phyloP scores from a whole-genome alignment of 2,329 filamentous ascomycete species.

The Bisporella sp. region DNA sequence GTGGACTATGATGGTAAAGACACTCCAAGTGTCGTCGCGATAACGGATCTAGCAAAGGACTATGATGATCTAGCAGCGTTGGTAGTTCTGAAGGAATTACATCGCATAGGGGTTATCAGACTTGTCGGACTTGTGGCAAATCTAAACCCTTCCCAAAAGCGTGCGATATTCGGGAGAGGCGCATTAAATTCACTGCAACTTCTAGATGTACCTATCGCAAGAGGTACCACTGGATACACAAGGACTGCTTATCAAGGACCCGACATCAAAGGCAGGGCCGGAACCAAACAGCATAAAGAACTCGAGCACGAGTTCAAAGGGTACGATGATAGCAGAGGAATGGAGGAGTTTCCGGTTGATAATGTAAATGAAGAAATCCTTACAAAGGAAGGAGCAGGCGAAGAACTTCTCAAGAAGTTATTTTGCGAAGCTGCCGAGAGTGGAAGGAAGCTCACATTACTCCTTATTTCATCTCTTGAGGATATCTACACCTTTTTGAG shows the following conservation, averaged over 20 bases:
- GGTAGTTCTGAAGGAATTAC: slow-evolving; percentile 10
- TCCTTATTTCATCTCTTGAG: slow-evolving; percentile 7
- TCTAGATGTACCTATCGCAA: slow-evolving; percentile 5
- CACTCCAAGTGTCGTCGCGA: neutral
- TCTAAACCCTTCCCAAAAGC: slow-evolving; percentile 6
- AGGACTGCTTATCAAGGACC: neutral
- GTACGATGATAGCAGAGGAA: neutral
- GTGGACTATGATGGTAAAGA: neutral
- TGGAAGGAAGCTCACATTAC: slow-evolving; percentile 5
- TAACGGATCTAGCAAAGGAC: slow-evolving; percentile 14
- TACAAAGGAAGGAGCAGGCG: neutral
- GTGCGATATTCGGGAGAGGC: slow-evolving; percentile 8
- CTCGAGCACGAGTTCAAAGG: slow-evolving; percentile 8
- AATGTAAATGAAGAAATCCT: neutral
- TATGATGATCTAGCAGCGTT: slow-evolving; percentile 12
- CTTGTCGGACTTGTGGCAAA: slow-evolving; percentile 14
- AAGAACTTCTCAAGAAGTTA: neutral
- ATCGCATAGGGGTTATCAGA: slow-evolving; percentile 7
- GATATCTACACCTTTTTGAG: slow-evolving; percentile 7
- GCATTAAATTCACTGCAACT: slow-evolving; percentile 7
- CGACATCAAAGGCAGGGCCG: neutral
- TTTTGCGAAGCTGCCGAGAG: neutral
- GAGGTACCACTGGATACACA: neutral
- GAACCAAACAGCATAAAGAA: neutral
- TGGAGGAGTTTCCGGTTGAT: neutral